Base-by-base conservation (phyloP, 148 eudicot genomes). In the Simmondsia chinensis region DNA sequence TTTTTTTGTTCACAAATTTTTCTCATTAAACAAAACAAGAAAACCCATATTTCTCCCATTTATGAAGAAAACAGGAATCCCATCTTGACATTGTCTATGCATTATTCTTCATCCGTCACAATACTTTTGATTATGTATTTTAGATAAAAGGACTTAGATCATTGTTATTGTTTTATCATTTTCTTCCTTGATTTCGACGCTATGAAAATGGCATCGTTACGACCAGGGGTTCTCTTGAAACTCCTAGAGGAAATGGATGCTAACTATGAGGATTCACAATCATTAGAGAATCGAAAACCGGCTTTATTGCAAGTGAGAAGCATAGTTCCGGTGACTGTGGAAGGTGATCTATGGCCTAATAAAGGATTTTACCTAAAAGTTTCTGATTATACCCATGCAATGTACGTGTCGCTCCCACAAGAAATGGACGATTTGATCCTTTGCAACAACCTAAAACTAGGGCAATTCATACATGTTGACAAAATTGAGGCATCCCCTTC, bases 351-450 rank as follows among this genome's bases (percentile, higher is more conserved):
- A 38, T 80, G 77, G 75, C 80, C 83, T 16, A 76, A 64, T 14
- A 62, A 58, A 50, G 88, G 88, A 13, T 80, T 80, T 50, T 77
- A 70, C 56, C 37, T 80, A 40, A 76, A 76, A 56, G 83, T 80
- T 26, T 73, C 77, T 3, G 89, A 80, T 62, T 63, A 42, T 24
- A 43, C 78, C 3, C 89, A 80, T 19, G 75, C 89, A n/a, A 70
- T 61, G 18, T 76, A 70, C 23, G 89, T 70, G 29, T 67, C 83
- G 9, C 48, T 80, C 22, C 68, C 83, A 43, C 60, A 61, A 24
- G 83, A 80, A 41, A 66, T 72, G 9, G 65, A 73, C 40, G 89
- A 80, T 14, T 34, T 80, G 70, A 73, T 80, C 53, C 34, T 73
- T 18, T 60, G 61, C 50, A 74, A 80, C 55, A 58, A 64, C 36